A percentile compares a stretch with the other conserved stretches of the same genome.
phyloP scores from a whole-genome alignment of 192 early-diverging fungal species.

The Coemansia sp. region DNA sequence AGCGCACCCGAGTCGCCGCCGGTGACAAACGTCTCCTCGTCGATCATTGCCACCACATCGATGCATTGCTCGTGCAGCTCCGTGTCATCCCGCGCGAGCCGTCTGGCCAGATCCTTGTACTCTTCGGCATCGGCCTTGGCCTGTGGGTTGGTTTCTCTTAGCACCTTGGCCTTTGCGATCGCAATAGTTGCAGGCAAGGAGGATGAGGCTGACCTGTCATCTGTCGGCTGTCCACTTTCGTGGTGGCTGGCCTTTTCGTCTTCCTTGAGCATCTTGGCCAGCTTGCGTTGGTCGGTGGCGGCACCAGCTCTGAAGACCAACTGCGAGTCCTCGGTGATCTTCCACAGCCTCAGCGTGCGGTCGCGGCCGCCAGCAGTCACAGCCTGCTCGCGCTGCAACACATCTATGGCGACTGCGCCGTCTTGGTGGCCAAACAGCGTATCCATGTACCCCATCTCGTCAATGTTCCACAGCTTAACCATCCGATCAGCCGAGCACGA shows the following conservation, averaged over 20 bases:
- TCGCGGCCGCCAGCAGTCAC: constrained; percentile 89
- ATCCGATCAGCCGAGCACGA: constrained; percentile 87
- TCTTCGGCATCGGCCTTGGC: neutral
- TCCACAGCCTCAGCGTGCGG: constrained; percentile 88
- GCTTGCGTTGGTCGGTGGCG: constrained; percentile 40
- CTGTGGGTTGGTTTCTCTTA: constrained; percentile 3
- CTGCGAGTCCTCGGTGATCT: constrained; percentile 92
- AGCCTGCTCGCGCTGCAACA: constrained; percentile 84
- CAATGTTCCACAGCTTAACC: constrained; percentile 96
- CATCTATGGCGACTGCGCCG: constrained; percentile 73
- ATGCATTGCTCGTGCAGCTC: constrained; percentile 62
- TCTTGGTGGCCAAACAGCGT: constrained; percentile 99
- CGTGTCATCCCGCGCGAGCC: constrained; percentile 14
- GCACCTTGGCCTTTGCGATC: neutral
- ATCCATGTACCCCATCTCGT: constrained; percentile 88
- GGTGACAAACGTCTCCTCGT: constrained; percentile 90
- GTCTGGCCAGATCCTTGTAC: constrained; percentile 24
- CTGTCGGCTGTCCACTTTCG: neutral
- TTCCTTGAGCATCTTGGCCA: constrained; percentile 12
- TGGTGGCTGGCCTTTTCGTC: neutral
- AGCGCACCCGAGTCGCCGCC: constrained; percentile 87
- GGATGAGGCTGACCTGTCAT: neutral
- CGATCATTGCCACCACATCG: constrained; percentile 87
- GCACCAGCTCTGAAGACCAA: constrained; percentile 85
- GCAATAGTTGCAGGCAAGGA: neutral